These are phyloP conservation scores for Fusarium albidum DNA, from an alignment of 2,329 filamentous ascomycete species.

Conservation along the genomic window DNA sequence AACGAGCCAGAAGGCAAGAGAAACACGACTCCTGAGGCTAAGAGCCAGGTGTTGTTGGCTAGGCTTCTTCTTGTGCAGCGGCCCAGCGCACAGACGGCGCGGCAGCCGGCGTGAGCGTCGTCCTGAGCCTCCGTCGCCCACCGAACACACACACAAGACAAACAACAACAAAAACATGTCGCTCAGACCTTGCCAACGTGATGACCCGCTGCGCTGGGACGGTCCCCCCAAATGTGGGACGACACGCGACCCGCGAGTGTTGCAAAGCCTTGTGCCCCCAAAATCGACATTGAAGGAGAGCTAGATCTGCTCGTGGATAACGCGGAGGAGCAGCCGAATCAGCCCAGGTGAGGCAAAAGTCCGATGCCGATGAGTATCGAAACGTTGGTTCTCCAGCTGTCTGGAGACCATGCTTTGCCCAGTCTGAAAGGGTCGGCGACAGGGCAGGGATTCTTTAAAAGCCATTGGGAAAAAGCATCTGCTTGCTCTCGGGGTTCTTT, in stretches of 20 bases:
- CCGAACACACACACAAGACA: constrained; percentile 10
- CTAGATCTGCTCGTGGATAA: constrained; percentile 21
- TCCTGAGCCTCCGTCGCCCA: constrained; percentile 21
- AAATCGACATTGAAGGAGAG: constrained; percentile 11
- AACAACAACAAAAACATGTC: constrained; percentile 15
- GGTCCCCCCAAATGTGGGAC: constrained; percentile 18
- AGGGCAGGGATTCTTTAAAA: constrained; percentile 25
- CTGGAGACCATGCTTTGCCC: constrained; percentile 23
- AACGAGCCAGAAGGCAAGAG: constrained; percentile 32
- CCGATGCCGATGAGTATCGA: constrained; percentile 33
- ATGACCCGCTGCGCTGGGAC: constrained; percentile 32
- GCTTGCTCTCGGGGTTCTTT: neutral
- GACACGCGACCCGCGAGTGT: constrained; percentile 24
- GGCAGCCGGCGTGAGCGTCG: constrained; percentile 30
- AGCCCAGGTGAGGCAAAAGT: constrained; percentile 28
- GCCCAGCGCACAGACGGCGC: constrained; percentile 37
- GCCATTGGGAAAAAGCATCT: neutral
- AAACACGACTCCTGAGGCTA: constrained; percentile 32
- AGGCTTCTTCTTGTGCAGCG: constrained; percentile 27
- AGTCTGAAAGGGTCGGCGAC: constrained; percentile 26
- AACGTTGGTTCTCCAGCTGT: constrained; percentile 34
- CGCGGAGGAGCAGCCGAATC: constrained; percentile 22
- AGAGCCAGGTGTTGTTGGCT: constrained; percentile 10
- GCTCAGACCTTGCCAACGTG: constrained; percentile 12
- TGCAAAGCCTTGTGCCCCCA: constrained; percentile 15